A percentile compares a stretch with the other conserved stretches of the same genome.
phyloP scores from a whole-genome alignment of 805 yeast genomes.

The Wickerhamomyces chaumierensis region DNA sequence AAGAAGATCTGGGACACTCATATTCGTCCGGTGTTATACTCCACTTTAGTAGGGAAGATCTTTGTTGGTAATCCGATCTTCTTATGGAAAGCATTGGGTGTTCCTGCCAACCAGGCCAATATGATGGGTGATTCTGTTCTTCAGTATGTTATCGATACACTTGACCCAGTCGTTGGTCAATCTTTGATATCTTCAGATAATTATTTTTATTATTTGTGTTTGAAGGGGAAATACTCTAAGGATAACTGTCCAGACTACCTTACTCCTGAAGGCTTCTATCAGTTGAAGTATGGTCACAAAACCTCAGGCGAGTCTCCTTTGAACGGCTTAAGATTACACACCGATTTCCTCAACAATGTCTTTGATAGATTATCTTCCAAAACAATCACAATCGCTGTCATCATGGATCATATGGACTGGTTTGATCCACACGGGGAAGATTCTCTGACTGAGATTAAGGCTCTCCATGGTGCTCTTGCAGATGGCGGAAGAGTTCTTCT shows the following conservation, averaged over 20 bases:
- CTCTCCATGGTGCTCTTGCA: slow-evolving; percentile 49
- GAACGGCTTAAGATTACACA: slow-evolving; percentile 65
- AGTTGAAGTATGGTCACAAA: slow-evolving; percentile 22
- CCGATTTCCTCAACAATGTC: slow-evolving; percentile 70
- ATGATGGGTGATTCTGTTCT: slow-evolving; percentile 68
- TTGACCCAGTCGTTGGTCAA: slow-evolving; percentile 61
- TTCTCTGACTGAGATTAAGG: slow-evolving; percentile 54
- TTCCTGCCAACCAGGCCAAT: slow-evolving; percentile 73
- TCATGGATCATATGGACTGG: slow-evolving; percentile 94
- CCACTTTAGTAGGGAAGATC: slow-evolving; percentile 54
- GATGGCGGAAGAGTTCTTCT: slow-evolving; percentile 66
- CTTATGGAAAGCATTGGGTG: slow-evolving; percentile 85
- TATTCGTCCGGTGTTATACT: slow-evolving; percentile 60
- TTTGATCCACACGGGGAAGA: slow-evolving; percentile 56
- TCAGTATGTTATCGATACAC: slow-evolving; percentile 63
- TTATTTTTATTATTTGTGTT: slow-evolving; percentile 64
- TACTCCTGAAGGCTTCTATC: slow-evolving; percentile 44
- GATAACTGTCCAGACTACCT: slow-evolving; percentile 70
- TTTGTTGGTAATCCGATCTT: slow-evolving; percentile 77
- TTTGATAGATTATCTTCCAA: slow-evolving; percentile 50
- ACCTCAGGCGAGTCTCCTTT: slow-evolving; percentile 33
- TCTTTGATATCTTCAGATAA: slow-evolving; percentile 60
- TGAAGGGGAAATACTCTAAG: slow-evolving; percentile 48
- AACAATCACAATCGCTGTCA: slow-evolving; percentile 64
- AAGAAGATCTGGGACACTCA: slow-evolving; percentile 47